Base-by-base conservation (phyloP, 2,329 filamentous ascomycete genomes). In the Talaromyces sp. region DNA sequence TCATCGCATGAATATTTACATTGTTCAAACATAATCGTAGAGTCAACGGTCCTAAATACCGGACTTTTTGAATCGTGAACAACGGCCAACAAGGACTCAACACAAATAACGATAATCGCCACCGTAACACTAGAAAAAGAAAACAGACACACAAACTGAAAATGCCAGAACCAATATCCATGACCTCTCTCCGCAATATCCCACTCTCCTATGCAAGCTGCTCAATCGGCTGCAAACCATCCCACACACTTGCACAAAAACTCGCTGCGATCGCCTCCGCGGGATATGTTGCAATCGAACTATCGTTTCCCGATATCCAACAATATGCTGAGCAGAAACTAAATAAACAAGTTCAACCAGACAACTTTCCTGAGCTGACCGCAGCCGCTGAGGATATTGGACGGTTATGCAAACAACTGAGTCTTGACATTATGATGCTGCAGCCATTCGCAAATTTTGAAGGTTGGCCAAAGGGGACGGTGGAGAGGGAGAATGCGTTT, bases 361-460 rank as follows among this genome's bases (percentile, higher is more conserved):
- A 86, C 50, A 83, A 90, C 69, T 91, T 86, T 66, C 75, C 82
- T 19, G 73, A 81, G 3, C 78, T 92, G 0, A 80, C 80, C 58
- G 73, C 76, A 1, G 81, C 86, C 0, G 86, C 82, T 0, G 68
- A 69, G 17, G 77, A 84, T 43, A 82, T 90, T 55, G 81, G 79
- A 56, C 73, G 75, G 0, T 71, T 88, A 53, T 86, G 83, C 55
- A 75, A 82, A 27, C 76, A 81, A 11, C 77, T 85, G 35, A 73
- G 76, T 0, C 73, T 92, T 1, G 77, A 80, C 38, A 82, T 92
- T 59, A 80, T 92, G 71, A 88, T 91, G 78, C 74, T 92, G 6
- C 89, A 93, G 67, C 89, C 89, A 0, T 92, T 93, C 67, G 77
- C 85, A 17, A 89, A 91, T 66, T 91, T 91, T 61, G 89, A 93